Evolutionary conservation across 352 stramenopile species (phyloP).

Genomic region (Pythium sukuiense): DNA sequence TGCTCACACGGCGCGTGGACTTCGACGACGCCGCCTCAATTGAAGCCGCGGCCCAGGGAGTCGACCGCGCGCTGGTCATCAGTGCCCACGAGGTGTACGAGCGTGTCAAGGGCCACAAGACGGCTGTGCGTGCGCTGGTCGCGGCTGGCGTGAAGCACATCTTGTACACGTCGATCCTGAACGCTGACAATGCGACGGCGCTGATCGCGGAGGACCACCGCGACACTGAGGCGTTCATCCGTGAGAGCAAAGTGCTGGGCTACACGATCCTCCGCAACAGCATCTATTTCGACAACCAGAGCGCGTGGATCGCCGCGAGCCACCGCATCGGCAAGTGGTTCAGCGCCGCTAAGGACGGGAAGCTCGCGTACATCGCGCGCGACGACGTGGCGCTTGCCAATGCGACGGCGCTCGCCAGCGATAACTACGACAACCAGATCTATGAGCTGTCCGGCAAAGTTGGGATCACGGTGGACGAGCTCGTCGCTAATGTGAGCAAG

Average conservation of each 20-base stretch:
- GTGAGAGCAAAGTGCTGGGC: slow-evolving; percentile 12
- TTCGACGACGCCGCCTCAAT: slow-evolving; percentile 19
- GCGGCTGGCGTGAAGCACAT: slow-evolving; percentile 25
- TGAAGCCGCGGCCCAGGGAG: slow-evolving; percentile 17
- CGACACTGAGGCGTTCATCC: slow-evolving; percentile 18
- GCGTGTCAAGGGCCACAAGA: slow-evolving; percentile 7
- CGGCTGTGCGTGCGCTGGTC: slow-evolving; percentile 11
- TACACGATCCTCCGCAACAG: slow-evolving; percentile 25
- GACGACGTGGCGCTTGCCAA: slow-evolving; percentile 16
- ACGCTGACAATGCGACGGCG: slow-evolving; percentile 13
- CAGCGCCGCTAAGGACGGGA: not conserved
- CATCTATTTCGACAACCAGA: slow-evolving; percentile 25
- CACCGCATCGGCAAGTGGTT: slow-evolving; percentile 16
- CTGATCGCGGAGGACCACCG: slow-evolving; percentile 7
- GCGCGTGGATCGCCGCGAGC: not conserved
- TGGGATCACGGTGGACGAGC: slow-evolving; percentile 1
- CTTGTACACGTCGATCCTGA: slow-evolving; percentile 26
- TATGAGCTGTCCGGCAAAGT: slow-evolving; percentile 13
- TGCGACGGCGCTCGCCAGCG: slow-evolving; percentile 13
- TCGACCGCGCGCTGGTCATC: slow-evolving; percentile 26
- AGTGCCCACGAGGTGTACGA: slow-evolving; percentile 10
- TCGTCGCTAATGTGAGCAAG: slow-evolving; percentile 1
- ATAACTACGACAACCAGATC: slow-evolving; percentile 16
- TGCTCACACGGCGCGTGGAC: slow-evolving; percentile 11
- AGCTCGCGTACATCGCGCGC: no score